Evolutionary conservation across 2,329 filamentous ascomycete genomes (phyloP), one percentile per base, ranked within the genome.

Genomic region (Xylariaceae sp.): DNA sequence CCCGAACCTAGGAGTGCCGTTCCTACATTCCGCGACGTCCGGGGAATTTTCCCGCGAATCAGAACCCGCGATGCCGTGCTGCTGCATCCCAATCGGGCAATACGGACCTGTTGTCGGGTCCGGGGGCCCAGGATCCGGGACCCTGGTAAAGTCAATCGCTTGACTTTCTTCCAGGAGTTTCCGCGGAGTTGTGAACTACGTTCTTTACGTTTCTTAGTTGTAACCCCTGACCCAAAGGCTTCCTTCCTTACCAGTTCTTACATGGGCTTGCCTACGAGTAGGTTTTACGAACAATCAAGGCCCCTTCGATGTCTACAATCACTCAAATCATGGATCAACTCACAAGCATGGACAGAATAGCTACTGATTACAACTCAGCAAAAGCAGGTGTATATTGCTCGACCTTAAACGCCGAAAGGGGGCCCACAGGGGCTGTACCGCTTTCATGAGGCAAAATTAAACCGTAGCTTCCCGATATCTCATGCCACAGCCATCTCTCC

Each of bases 41-140:
- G 35, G 50, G 23, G 53, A 53, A 58, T 42, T 66, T 63, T 64
- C 61, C 64, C 64, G 64, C 64, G 64, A 66, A 66, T 66, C 51
- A 62, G 62, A 64, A 17, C 13, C 23, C 51, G 35, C 54, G 44
- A 42, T 8, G 37, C 18, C 35, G 35, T 45, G 42, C 13, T 23
- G 51, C 53, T 2, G 45, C 50, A 50, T 45, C 64, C 62, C 61
- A 55, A 66, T 66, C 51, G 39, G 64, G 64, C 56, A 64, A 52
- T 42, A 60, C 59, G 61, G 60, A 62, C 53, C 39, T 57, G 45
- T 8, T 15, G 45, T 48, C 45, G 15, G 45, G 45, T 17, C 18
- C n/a, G 7, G 7, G 13, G 45, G 15, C 8, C 15, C 45, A n/a
- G 2, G 6, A n/a, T 15, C 11, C n/a, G 44, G 56, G 58, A 49